Evolutionary conservation across 225 moss, liverwort and hornwort genomes (phyloP).

Genomic region (Pseudoscleropodium purum): DNA sequence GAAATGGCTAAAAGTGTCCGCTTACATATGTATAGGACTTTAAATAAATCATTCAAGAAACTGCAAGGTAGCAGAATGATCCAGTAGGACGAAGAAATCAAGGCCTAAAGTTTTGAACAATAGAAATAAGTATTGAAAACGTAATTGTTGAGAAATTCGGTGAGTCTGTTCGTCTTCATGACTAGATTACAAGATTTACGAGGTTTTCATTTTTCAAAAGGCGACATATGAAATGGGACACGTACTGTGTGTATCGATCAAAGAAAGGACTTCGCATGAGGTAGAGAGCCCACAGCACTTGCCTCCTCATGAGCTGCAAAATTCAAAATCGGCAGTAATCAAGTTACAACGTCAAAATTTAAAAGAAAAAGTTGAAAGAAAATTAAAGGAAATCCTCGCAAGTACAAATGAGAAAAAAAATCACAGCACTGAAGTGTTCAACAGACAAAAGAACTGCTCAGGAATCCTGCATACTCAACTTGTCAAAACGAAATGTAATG

Average conservation of each 20-base stretch:
- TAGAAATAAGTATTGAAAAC: too few relatives aligned
- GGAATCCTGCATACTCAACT: neutral
- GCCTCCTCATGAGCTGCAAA: conserved; percentile 73
- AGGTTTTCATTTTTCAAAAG: neutral
- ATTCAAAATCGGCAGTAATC: neutral
- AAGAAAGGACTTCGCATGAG: conserved; percentile 91
- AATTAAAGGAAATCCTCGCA: neutral
- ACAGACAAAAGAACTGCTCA: neutral
- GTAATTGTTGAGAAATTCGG: neutral
- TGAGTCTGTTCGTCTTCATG: neutral
- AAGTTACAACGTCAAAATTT: neutral
- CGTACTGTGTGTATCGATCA: conserved; percentile 60
- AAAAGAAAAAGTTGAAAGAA: neutral
- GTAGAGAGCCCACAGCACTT: conserved; percentile 78
- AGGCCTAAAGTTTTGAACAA: neutral
- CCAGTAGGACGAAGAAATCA: neutral
- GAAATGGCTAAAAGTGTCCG: neutral
- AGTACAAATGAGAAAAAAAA: neutral
- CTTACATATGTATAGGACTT: neutral
- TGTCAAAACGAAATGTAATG: neutral
- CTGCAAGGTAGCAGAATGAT: neutral
- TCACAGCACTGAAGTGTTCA: neutral
- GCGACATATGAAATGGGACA: neutral
- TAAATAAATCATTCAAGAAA: neutral
- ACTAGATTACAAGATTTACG: neutral